Evolutionary conservation across 1,284 basidiomycete genomes (phyloP).

Genomic region (Amylostereum areolatum): DNA sequence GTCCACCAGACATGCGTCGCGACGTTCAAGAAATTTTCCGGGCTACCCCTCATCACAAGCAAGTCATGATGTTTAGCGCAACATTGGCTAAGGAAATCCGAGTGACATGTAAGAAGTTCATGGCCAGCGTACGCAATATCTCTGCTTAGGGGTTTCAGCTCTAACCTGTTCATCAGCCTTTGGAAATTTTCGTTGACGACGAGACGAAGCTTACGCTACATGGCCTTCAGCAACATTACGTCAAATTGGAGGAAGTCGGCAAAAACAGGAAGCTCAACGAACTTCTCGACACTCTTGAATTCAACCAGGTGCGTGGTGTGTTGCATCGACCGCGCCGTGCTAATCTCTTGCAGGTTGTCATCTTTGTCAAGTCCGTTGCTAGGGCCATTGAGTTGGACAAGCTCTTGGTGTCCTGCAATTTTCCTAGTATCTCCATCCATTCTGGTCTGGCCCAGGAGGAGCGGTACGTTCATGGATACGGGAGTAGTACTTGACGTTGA

Average conservation of each 20-base stretch:
- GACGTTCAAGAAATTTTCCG: constrained; percentile 99
- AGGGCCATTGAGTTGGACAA: constrained; percentile 97
- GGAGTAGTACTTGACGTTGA: constrained; percentile 1
- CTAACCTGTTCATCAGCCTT: constrained; percentile 54
- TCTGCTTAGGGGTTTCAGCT: background rate
- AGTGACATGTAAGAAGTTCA: constrained; percentile 99
- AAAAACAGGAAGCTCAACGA: constrained; percentile 99
- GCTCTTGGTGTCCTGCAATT: constrained; percentile 94
- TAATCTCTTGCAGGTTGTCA: constrained; percentile 74
- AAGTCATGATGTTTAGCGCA: constrained; percentile 99
- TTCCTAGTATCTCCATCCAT: constrained; percentile 97
- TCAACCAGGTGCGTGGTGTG: constrained; percentile 77
- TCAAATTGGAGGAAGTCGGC: constrained; percentile 89
- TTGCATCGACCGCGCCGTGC: background rate
- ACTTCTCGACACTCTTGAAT: constrained; percentile 92
- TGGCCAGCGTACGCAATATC: constrained; percentile 82
- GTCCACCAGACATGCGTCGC: constrained; percentile 95
- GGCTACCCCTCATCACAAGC: constrained; percentile 99
- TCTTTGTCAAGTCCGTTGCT: constrained; percentile 97
- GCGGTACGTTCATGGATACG: constrained; percentile 52
- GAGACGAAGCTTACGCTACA: constrained; percentile 99
- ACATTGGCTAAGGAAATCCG: constrained; percentile 97
- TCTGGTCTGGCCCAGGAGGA: constrained; percentile 94
- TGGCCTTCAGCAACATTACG: constrained; percentile 98
- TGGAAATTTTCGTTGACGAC: constrained; percentile 99